Evolutionary conservation across 352 stramenopile species (phyloP).

Genomic region (Phytophthora litchii): DNA sequence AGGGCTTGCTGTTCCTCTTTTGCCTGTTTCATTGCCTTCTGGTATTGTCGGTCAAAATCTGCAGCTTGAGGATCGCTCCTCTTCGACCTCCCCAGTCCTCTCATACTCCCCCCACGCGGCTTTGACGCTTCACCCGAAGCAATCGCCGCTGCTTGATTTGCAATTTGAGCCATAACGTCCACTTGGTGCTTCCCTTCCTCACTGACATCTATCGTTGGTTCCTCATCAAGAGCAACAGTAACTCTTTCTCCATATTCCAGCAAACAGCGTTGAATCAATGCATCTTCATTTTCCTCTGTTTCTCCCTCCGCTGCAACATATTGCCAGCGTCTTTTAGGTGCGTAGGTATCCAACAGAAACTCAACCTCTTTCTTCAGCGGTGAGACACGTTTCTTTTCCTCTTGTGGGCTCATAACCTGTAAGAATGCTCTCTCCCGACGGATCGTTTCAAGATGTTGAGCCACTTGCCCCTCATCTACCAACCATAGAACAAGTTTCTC

Average conservation of each 20-base stretch:
- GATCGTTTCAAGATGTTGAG: slow-evolving; percentile 47
- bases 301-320: slow-evolving; percentile 35
- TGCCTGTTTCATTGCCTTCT: slow-evolving; percentile 57
- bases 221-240: slow-evolving; percentile 24
- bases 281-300: slow-evolving; percentile 57
- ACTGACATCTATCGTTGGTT: slow-evolving; percentile 7
- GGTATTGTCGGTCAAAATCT: slow-evolving; percentile 72
- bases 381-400: slow-evolving; percentile 2
- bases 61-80: slow-evolving; percentile 28
- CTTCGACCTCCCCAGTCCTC: slow-evolving; percentile 20
- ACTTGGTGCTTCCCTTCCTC: slow-evolving; percentile 15
- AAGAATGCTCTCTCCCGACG: slow-evolving; percentile 40
- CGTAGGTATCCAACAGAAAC: slow-evolving; percentile 46
- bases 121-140: slow-evolving; percentile 26
- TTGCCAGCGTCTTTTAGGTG: slow-evolving; percentile 50
- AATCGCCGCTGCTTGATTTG: slow-evolving; percentile 50
- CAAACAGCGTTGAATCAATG: slow-evolving; percentile 77
- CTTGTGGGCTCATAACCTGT: slow-evolving; percentile 20
- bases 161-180: slow-evolving; percentile 54
- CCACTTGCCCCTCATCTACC: slow-evolving; percentile 41
- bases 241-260: slow-evolving; percentile 82
- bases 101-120: slow-evolving; percentile 13
- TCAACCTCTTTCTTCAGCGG: slow-evolving; percentile 52
- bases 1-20: slow-evolving; percentile 52
- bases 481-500: slow-evolving; percentile 59